Base-by-base conservation (phyloP, 768 basidiomycete species). In the Kwoniella europaea region DNA sequence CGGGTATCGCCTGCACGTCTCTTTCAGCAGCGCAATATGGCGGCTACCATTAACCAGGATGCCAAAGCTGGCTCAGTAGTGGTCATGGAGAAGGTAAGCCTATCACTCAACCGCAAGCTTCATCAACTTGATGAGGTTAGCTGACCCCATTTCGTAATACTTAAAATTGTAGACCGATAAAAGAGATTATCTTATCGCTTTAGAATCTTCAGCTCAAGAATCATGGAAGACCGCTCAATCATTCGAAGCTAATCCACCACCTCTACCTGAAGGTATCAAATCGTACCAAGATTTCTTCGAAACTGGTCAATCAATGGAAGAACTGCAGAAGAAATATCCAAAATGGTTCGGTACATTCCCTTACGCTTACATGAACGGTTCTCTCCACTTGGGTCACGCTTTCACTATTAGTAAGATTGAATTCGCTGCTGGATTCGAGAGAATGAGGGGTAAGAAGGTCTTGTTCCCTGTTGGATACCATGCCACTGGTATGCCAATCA, bases 341-440 rank as follows among this genome's bases (percentile, higher is more conserved):
- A 98, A 98, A 86, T 98, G 95, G 93, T 92, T 98, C 82, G 97
- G 96, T 65, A 97, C 90, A 85, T 96, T 91, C 84, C 95, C 95
- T 63, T 97, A 87, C 85, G 92, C 94, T 1, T 99, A 99, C 87
- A 98, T 98, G 94, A 99, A 99, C 79, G 97, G 97, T 56, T 92
- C 91, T 76, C 87, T 98, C 76, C 97, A 99, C 84, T 87, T 98
- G 27, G 97, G 97, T 24, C 97, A 99, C 85, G 96, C 92, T 0
- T 99, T 99, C 85, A 95, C 94, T 52, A 93, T 98, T 85, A 94
- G 93, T 67, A 99, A 99, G 86, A 91, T 98, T 82, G 97, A 99
- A 82, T 99, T 98, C 77, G 89, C 90, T 0, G 91, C 96, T 44
- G 97, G 97, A 35, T 98, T 92, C 84, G 90, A 99, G 85, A 88